Conservation (phyloP, 2,329 filamentous ascomycete species). For the Sarocladium brachiariae region DNA sequence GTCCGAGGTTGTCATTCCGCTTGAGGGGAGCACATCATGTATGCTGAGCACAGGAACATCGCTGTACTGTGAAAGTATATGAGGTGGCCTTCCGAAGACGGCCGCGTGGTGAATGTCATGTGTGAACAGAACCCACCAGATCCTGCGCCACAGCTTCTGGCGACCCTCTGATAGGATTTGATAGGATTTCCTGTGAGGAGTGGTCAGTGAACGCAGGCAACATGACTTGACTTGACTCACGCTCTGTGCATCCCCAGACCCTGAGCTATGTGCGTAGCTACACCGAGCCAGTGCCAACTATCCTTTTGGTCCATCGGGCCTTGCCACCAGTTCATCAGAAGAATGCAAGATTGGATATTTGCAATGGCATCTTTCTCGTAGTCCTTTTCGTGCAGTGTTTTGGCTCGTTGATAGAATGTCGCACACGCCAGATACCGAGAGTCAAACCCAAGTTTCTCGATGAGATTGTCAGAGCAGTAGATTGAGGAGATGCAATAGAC, state of each 20-base stretch:
- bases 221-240: not conserved
- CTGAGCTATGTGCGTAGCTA: not conserved
- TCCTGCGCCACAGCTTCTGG: constrained; percentile 2
- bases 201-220: not conserved
- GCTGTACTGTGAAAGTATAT: constrained; percentile 1
- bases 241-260: constrained; percentile 5
- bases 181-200: not conserved
- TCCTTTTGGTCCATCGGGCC: constrained; percentile 2
- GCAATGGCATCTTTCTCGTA: constrained; percentile 2
- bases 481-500: not conserved
- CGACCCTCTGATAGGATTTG: not conserved
- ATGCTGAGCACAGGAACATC: not conserved
- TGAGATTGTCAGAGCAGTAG: not conserved
- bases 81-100: constrained; percentile 1
- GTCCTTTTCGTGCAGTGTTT: not conserved
- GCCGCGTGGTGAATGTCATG: constrained; percentile 2
- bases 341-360: not conserved
- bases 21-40: not conserved
- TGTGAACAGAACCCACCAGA: not conserved
- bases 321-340: constrained; percentile 5
- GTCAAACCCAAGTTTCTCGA: not conserved
- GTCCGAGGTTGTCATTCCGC: not conserved
- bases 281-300: not conserved
- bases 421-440: not conserved
- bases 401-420: constrained; percentile 1